Percentiles rank a stretch among this genome's conserved stretches.
Evolutionary conservation across 2,329 filamentous ascomycete species (phyloP).

Genomic region (Epichloe elymi): DNA sequence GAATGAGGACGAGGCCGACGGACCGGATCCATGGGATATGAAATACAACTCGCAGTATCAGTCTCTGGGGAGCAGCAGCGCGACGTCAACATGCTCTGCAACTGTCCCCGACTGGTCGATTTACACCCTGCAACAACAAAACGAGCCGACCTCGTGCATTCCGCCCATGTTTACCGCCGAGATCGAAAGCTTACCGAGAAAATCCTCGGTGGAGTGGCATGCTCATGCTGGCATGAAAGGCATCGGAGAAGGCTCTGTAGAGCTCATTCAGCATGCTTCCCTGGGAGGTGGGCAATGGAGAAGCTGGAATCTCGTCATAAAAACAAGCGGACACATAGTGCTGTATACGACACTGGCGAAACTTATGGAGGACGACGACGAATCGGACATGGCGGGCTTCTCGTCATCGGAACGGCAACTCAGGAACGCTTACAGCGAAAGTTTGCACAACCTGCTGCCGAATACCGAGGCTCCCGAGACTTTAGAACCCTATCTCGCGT

Average conservation of each 20-base stretch:
- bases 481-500: slow-evolving; percentile 18
- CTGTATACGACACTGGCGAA: slow-evolving; percentile 19
- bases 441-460: slow-evolving; percentile 1
- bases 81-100: slow-evolving; percentile 12
- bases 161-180: slow-evolving; percentile 65
- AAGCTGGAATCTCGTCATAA: slow-evolving; percentile 17
- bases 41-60: slow-evolving; percentile 42
- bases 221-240: slow-evolving; percentile 45
- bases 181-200: slow-evolving; percentile 63
- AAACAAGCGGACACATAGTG: slow-evolving; percentile 9
- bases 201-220: slow-evolving; percentile 73
- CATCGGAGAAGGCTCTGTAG: slow-evolving; percentile 16
- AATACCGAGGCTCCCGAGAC: neutral
- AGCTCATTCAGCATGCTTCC: slow-evolving; percentile 10
- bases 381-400: neutral
- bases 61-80: slow-evolving; percentile 22
- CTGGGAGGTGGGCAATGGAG: slow-evolving; percentile 13
- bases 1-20: slow-evolving; percentile 26
- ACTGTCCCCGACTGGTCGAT: slow-evolving; percentile 38
- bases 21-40: slow-evolving; percentile 56
- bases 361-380: neutral
- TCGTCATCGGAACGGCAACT: slow-evolving; percentile 1
- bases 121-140: slow-evolving; percentile 24
- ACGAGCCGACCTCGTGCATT: slow-evolving; percentile 21
- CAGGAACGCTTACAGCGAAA: neutral